phyloP scores from a whole-genome alignment of 352 stramenopile species.

The Phytophthora sojae region DNA sequence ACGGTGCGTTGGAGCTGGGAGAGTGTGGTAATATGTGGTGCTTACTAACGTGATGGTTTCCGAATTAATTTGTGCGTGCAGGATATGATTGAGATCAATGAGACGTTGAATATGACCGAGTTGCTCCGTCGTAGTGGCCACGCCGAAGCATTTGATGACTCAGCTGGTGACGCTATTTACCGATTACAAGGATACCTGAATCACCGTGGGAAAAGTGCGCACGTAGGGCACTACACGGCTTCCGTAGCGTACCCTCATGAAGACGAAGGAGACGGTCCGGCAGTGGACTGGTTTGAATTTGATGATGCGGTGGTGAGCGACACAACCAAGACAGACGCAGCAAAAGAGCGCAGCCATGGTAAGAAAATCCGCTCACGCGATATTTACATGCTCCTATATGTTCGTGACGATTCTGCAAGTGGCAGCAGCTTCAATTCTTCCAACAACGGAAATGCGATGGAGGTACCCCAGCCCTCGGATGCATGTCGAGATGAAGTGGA shows the following conservation, averaged over 20 bases:
- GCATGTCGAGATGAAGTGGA: conserved; percentile 56
- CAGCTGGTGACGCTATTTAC: conserved; percentile 58
- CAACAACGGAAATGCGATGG: not conserved
- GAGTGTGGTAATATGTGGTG: not conserved
- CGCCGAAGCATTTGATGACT: conserved; percentile 44
- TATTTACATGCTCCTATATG: conserved; percentile 90
- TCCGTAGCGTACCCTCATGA: conserved; percentile 66
- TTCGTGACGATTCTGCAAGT: conserved; percentile 44
- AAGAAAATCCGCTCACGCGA: conserved; percentile 79
- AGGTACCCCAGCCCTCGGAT: conserved; percentile 35
- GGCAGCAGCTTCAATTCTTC: not conserved
- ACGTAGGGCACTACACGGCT: conserved; percentile 89
- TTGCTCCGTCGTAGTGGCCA: conserved; percentile 58
- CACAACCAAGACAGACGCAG: conserved; percentile 42
- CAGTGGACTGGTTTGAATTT: conserved; percentile 82
- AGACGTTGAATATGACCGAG: conserved; percentile 83
- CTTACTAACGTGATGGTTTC: not conserved
- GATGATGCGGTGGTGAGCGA: conserved; percentile 80
- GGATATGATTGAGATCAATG: conserved; percentile 86
- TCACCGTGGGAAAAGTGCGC: conserved; percentile 82
- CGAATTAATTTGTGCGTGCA: conserved; percentile 19
- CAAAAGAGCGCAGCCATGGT: conserved; percentile 49
- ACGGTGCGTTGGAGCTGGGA: conserved; percentile 48
- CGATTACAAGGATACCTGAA: conserved; percentile 81
- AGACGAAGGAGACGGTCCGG: conserved; percentile 8